Evolutionary conservation across 164 flowering plant species (phyloP).

Genomic region (Aristolochia fimbriata): DNA sequence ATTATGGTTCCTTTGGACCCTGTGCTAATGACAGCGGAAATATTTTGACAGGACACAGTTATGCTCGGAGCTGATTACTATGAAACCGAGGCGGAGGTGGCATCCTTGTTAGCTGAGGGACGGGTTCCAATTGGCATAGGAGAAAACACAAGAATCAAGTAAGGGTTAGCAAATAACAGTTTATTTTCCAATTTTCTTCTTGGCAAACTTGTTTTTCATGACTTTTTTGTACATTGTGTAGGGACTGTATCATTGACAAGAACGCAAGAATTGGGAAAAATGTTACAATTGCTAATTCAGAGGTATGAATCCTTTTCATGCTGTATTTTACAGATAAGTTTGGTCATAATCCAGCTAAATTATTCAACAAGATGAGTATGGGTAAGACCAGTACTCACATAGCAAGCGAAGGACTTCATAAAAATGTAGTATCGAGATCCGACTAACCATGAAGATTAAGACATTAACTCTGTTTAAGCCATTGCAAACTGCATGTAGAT

Average conservation of each 20-base stretch:
- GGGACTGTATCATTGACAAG: constrained; percentile 86
- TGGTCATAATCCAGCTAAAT: too few relatives aligned
- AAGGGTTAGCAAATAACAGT: not conserved
- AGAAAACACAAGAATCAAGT: constrained; percentile 67
- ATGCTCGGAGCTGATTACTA: constrained; percentile 97
- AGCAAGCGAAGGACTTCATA: too few relatives aligned
- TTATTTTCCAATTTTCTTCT: not conserved
- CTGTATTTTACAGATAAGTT: too few relatives aligned
- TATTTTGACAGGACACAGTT: constrained; percentile 66
- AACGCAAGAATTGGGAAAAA: constrained; percentile 89
- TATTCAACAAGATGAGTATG: too few relatives aligned
- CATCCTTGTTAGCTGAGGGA: constrained; percentile 68
- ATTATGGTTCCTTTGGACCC: not conserved
- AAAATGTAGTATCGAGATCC: too few relatives aligned
- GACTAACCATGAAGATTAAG: too few relatives aligned
- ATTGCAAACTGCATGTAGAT: too few relatives aligned
- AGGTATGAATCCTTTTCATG: constrained; percentile 32
- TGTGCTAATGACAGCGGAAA: not conserved
- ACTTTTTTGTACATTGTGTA: constrained; percentile 17
- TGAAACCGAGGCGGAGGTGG: constrained; percentile 65
- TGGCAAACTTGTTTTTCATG: constrained; percentile 3
- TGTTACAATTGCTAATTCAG: constrained; percentile 67
- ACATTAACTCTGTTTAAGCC: too few relatives aligned
- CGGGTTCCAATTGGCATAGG: constrained; percentile 88
- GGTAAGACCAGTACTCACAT: too few relatives aligned